A percentile compares a stretch with the other conserved stretches of the same genome.
These are phyloP conservation scores for Puccinia hordei DNA, from an alignment of 1,284 basidiomycete genomes.

Conservation along the genomic window DNA sequence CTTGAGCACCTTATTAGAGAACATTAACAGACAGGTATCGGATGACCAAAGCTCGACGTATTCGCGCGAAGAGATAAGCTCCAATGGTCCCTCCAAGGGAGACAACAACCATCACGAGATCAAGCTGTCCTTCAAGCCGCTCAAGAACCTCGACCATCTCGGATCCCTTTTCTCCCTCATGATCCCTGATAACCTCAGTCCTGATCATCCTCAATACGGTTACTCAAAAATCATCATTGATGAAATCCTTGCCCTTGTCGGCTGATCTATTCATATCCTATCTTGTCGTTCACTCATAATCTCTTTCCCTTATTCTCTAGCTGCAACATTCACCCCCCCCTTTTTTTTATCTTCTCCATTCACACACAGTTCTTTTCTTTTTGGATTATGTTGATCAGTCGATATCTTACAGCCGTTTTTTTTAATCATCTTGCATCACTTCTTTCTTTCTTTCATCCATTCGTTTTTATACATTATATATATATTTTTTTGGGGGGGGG, in stretches of 20 bases:
- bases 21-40: slow-evolving; percentile 34
- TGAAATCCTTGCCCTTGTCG: neutral
- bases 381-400: too few relatives aligned
- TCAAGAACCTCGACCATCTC: slow-evolving; percentile 56
- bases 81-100: neutral
- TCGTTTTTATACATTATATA: too few relatives aligned
- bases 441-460: too few relatives aligned
- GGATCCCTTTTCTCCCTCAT: slow-evolving; percentile 55
- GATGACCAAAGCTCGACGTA: neutral
- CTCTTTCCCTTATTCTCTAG: too few relatives aligned
- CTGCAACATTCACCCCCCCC: neutral
- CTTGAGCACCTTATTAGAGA: slow-evolving; percentile 57
- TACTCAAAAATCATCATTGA: neutral
- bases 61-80: too few relatives aligned
- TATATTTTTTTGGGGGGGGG: too few relatives aligned
- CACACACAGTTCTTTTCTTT: too few relatives aligned
- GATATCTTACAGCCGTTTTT: too few relatives aligned
- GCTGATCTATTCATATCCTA: too few relatives aligned
- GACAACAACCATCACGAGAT: slow-evolving; percentile 37
- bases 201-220: neutral
- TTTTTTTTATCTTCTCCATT: too few relatives aligned
- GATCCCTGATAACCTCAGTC: neutral
- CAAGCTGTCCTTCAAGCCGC: slow-evolving; percentile 57
- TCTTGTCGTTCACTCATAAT: too few relatives aligned
- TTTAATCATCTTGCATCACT: too few relatives aligned